Evolutionary conservation across 1,139 yeast species (phyloP), one percentile per base, ranked within the genome.

Genomic region (Yamadazyma buinensis): DNA sequence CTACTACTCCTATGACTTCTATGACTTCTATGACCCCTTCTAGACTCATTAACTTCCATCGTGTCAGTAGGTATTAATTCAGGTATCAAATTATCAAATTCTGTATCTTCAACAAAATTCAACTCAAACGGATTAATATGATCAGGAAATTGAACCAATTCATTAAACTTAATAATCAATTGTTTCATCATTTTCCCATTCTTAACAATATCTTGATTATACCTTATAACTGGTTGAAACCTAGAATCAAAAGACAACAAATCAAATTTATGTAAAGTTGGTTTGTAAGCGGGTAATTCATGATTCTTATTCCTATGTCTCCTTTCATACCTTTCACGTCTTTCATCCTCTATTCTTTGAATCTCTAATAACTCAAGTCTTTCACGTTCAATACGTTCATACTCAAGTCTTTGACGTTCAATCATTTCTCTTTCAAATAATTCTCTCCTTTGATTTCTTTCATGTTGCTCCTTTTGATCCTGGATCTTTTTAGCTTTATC

Each of bases 181-280:
- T 44, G 48, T 5, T 45, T 41, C 21, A 67, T 47, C 14, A 56
- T 56, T 7, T 38, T 40, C 10, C 59, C 59, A 23, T 57, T 53
- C 26, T 49, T 52, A 14, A 67, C 55, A 23, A 67, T 41, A 5
- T 53, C 38, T 14, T 60, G 51, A 42, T 67, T 68, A 25, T 67
- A 56, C 26, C 74, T 48, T 12, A 67, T 49, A 7, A 65, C 59
- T 0, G 74, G 74, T 2, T 56, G 43, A 38, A 59, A 66, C 26
- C 74, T 43, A 6, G 70, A 64, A 46, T 68, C 74, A 46, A 61
- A 67, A 5, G 72, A 65, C 14, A 68, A 42, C 23, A 66, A 44
- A 39, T 68, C 75, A 34, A 52, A 51, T 29, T 55, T 54, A 38
- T 67, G 71, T 25, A 68, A 58, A 9, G 49, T 50, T 15, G 60